A percentile compares a stretch with the other conserved stretches of the same genome.
These are phyloP conservation scores for Chaetoceros muelleri DNA, from an alignment of 108 stramenopile genomes.

Conservation along the genomic window DNA sequence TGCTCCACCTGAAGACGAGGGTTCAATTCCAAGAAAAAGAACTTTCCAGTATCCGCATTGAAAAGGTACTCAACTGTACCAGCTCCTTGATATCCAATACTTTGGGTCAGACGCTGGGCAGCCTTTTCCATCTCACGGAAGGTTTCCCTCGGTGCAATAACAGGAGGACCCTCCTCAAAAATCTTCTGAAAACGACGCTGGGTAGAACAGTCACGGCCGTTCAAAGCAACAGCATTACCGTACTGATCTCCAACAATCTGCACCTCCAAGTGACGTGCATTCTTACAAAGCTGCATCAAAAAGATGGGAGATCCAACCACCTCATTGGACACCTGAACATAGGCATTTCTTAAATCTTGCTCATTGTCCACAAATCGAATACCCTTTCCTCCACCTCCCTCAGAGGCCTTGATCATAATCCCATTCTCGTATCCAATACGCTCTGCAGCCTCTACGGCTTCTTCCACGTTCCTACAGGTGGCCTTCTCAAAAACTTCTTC, in stretches of 20 bases:
- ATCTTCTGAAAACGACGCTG: conserved; percentile 99
- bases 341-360: conserved; percentile 73
- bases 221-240: conserved; percentile 94
- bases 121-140: conserved; percentile 91
- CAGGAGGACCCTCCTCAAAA: conserved; percentile 95
- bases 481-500: conserved; percentile 88
- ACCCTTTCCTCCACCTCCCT: conserved; percentile 98
- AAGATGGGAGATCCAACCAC: conserved; percentile 95
- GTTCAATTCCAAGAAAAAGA: conserved; percentile 97
- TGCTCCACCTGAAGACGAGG: conserved; percentile 98
- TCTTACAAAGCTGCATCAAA: conserved; percentile 96
- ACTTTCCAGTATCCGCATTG: conserved; percentile 89
- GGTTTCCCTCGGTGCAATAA: conserved; percentile 71
- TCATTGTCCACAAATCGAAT: conserved; percentile 94
- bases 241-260: conserved; percentile 97
- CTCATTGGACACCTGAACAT: conserved; percentile 87
- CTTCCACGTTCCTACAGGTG: conserved; percentile 79
- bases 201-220: conserved; percentile 95
- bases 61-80: conserved; percentile 98
- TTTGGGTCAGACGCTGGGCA: conserved; percentile 89
- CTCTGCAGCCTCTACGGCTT: conserved; percentile 87
- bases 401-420: conserved; percentile 98
- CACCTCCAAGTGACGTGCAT: conserved; percentile 96
- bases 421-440: conserved; percentile 92
- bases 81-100: conserved; percentile 94